These are phyloP conservation scores for Cephaloascus fragrans DNA, from an alignment of 805 yeast species.

Conservation along the genomic window DNA sequence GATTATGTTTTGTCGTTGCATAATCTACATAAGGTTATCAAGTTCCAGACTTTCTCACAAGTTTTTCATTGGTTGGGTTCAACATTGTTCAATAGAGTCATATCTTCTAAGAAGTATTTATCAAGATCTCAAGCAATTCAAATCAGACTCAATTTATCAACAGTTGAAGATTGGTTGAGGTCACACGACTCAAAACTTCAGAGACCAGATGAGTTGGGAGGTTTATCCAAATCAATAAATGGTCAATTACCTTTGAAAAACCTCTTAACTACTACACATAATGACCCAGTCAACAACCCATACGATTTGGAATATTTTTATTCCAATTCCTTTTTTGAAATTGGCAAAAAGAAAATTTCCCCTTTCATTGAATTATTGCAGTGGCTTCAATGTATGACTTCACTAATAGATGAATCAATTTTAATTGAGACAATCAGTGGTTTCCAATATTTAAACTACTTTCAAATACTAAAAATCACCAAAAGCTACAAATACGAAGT, in stretches of 20 bases:
- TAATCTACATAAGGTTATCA: constrained; percentile 68
- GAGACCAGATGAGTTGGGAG: constrained; percentile 22
- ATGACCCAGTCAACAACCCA: constrained; percentile 20
- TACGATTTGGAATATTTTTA: constrained; percentile 50
- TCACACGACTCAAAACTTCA: constrained; percentile 43
- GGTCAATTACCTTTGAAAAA: constrained; percentile 4
- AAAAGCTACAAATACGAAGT: constrained; percentile 80
- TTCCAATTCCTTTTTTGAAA: constrained; percentile 43
- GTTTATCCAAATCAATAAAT: constrained; percentile 14
- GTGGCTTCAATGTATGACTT: constrained; percentile 82
- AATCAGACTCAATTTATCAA: constrained; percentile 74
- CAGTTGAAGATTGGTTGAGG: constrained; percentile 90
- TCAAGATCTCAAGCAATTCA: constrained; percentile 85
- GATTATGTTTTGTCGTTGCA: constrained; percentile 77
- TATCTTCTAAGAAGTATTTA: constrained; percentile 58
- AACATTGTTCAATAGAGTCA: constrained; percentile 61
- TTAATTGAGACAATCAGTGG: constrained; percentile 43
- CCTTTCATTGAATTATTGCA: constrained; percentile 76
- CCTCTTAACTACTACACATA: constrained; percentile 10
- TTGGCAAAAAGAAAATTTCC: constrained; percentile 57
- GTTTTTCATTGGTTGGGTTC: constrained; percentile 73
- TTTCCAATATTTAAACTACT: constrained; percentile 50
- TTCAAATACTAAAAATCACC: constrained; percentile 60
- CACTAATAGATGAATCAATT: constrained; percentile 55
- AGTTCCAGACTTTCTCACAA: constrained; percentile 67